Base-by-base conservation (phyloP, 2,329 filamentous ascomycete species). In the Aureobasidium sp. region DNA sequence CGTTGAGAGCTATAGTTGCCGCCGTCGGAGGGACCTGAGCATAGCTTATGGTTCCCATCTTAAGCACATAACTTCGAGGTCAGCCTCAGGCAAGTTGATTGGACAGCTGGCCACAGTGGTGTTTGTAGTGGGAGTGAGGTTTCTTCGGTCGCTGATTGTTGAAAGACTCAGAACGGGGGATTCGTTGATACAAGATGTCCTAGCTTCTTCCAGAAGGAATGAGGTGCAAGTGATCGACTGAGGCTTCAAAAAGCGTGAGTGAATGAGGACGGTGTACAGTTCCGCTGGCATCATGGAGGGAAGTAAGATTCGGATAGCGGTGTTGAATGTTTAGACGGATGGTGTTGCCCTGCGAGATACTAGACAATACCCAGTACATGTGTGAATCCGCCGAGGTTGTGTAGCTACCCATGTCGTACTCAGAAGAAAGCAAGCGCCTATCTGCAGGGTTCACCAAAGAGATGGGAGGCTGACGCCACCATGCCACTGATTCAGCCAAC, bases 1-100 rank as follows among this genome's bases (percentile, higher is more conserved):
- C 78, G 68, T 80, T 81, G 61, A 80, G 67, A 25, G 79, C 77
- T 61, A 73, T 73, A 9, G 69, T 71, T n/a, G 70, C 69, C 44
- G 71, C 66, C 22, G 72, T 74, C 27, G 72, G 72, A 58, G 72
- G 64, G 17, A 73, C 69, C 25, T 74, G 67, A 39, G 72, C 70
- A 62, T 70, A 70, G 49, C 67, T 72, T 52, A 72, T 67, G 20
- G 72, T 71, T 20, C 70, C 71, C 73, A 74, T 74, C 5, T 25
- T 49, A n/a, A 39, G 44, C 31, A 22, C 55, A 59, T 59, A 44
- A 25, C 55, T 42, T 36, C 7, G n/a, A 15, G 29, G 11, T 42
- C 27, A 4, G 6, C 1, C n/a, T 22, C 11, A 11, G 11, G 29
- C 17, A 22, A 45, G 29, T 17, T 17, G n/a, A 9, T 29, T 20